Percentiles rank a stretch among this genome's conserved stretches.
These are phyloP conservation scores for Myrica gale DNA, from an alignment of 306 rosid species.

Conservation along the genomic window DNA sequence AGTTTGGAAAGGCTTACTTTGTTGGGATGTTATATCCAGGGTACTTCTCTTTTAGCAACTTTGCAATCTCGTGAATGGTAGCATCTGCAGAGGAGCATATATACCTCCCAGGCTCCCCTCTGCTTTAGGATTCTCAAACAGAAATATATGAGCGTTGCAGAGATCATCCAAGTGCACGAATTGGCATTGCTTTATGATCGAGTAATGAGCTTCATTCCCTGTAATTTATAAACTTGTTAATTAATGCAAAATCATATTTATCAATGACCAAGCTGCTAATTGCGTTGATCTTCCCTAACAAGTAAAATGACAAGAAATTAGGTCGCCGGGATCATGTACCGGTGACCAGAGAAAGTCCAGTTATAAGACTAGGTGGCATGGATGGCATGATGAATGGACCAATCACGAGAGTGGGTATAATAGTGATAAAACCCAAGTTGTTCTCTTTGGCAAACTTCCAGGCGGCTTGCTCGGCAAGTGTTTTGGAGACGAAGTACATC, in stretches of 20 bases:
- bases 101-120: constrained; percentile 75
- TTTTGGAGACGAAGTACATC: constrained; percentile 84
- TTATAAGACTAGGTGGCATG: constrained; percentile 74
- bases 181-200: constrained; percentile 60
- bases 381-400: constrained; percentile 64
- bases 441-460: constrained; percentile 66
- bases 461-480: constrained; percentile 72
- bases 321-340: constrained; percentile 11
- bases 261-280: too few relatives aligned
- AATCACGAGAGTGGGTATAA: constrained; percentile 70
- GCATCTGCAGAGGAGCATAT: constrained; percentile 53
- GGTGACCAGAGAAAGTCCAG: constrained; percentile 60
- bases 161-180: constrained; percentile 73
- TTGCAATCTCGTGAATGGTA: constrained; percentile 61
- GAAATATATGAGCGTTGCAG: constrained; percentile 56
- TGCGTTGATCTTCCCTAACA: too few relatives aligned
- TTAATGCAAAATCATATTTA: too few relatives aligned
- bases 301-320: background rate
- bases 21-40: constrained; percentile 58
- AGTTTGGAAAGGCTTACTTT: constrained; percentile 37
- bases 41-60: constrained; percentile 43
- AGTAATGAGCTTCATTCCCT: constrained; percentile 62
- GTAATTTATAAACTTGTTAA: background rate
- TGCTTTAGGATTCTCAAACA: constrained; percentile 58
- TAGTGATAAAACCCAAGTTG: constrained; percentile 53